Percentiles rank a stretch among this genome's conserved stretches.
phyloP scores from a whole-genome alignment of 1,284 basidiomycete genomes.

The Malassezia furfur region DNA sequence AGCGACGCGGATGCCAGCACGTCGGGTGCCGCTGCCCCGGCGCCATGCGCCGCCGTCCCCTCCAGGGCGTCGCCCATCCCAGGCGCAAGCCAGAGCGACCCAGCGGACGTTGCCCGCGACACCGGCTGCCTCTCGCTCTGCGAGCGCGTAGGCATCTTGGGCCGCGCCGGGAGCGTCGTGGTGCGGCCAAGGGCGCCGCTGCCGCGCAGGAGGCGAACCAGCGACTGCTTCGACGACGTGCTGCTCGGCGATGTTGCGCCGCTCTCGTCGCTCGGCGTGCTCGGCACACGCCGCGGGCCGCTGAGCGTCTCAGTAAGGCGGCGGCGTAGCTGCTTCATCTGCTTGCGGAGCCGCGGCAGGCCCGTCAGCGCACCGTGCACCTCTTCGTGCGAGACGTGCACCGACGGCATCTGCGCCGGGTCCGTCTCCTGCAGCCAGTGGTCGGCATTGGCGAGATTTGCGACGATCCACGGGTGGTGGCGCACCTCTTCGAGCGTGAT shows the following conservation, averaged over 20 bases:
- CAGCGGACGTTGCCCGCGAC: background rate
- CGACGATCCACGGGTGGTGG: slow-evolving; percentile 68
- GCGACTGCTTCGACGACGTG: background rate
- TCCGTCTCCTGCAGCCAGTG: slow-evolving; percentile 73
- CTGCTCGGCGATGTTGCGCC: background rate
- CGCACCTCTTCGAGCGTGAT: slow-evolving; percentile 78
- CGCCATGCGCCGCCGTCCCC: too few relatives aligned
- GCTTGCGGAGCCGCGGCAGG: slow-evolving; percentile 37
- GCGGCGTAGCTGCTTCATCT: slow-evolving; percentile 32
- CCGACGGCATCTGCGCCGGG: slow-evolving; percentile 56
- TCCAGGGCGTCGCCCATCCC: too few relatives aligned
- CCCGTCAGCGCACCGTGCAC: slow-evolving; percentile 58
- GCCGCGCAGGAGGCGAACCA: background rate
- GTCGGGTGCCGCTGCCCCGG: too few relatives aligned
- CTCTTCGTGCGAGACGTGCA: slow-evolving; percentile 69
- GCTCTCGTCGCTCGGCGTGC: background rate
- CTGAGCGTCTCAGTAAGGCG: slow-evolving; percentile 28
- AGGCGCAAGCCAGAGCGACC: too few relatives aligned
- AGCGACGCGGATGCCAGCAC: background rate
- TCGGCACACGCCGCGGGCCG: background rate
- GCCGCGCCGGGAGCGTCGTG: background rate
- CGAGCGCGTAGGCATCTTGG: background rate
- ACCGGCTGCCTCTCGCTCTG: background rate
- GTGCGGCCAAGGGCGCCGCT: background rate
- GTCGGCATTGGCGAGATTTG: slow-evolving; percentile 61